phyloP scores from a whole-genome alignment of 768 basidiomycete species.

The Roridomyces roridus region DNA sequence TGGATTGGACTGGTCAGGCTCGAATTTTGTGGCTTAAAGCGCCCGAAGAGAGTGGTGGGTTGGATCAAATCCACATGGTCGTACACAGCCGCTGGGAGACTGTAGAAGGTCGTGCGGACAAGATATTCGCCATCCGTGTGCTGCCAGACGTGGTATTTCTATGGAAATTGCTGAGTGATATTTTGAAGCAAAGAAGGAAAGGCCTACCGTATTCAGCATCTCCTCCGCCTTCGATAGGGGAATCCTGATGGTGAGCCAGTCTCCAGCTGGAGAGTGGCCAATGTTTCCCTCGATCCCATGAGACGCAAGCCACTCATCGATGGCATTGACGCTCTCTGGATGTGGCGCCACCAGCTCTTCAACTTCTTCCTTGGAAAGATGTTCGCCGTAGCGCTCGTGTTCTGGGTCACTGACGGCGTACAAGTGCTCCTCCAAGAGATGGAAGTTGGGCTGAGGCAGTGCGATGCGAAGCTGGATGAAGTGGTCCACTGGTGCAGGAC shows the following conservation, averaged over 20 bases:
- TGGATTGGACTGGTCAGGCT: slow-evolving; percentile 8
- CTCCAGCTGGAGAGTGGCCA: slow-evolving; percentile 51
- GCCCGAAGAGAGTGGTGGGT: slow-evolving; percentile 71
- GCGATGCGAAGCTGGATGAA: slow-evolving; percentile 61
- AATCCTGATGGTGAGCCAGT: slow-evolving; percentile 63
- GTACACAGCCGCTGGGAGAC: slow-evolving; percentile 60
- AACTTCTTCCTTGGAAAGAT: slow-evolving; percentile 64
- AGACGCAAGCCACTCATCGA: slow-evolving; percentile 60
- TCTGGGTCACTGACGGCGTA: slow-evolving; percentile 65
- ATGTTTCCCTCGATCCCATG: slow-evolving; percentile 50
- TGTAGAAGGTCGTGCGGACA: slow-evolving; percentile 65
- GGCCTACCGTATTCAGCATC: slow-evolving; percentile 56
- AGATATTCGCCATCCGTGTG: slow-evolving; percentile 54
- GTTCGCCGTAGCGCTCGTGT: slow-evolving; percentile 63
- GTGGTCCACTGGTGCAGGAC: slow-evolving; percentile 53
- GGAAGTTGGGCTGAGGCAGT: slow-evolving; percentile 59
- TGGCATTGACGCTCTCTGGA: slow-evolving; percentile 52
- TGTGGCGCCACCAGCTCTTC: slow-evolving; percentile 62
- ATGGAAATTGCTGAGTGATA: slow-evolving; percentile 8
- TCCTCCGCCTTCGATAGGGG: slow-evolving; percentile 63
- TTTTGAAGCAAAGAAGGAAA: not conserved
- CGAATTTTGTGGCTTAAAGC: slow-evolving; percentile 29
- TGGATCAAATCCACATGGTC: slow-evolving; percentile 62
- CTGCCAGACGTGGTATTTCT: slow-evolving; percentile 61
- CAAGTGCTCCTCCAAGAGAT: slow-evolving; percentile 55